Conservation (phyloP, 2,329 filamentous ascomycete species). For the Neofusicoccum parvum region DNA sequence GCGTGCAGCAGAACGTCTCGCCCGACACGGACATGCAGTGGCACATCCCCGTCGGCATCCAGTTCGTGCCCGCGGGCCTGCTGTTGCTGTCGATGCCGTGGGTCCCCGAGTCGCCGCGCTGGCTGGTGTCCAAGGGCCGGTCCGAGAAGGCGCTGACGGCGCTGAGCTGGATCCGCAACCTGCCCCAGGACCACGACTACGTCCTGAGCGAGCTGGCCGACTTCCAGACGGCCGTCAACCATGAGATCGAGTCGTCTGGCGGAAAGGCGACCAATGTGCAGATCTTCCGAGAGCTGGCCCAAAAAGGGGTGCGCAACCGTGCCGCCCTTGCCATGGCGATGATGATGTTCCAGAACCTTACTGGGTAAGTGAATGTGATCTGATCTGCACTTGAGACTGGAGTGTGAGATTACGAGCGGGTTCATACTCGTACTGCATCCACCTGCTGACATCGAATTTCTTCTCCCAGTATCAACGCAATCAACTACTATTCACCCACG, state of each 20-base stretch:
- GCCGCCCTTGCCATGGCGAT: conserved; percentile 64
- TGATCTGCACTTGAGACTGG: too few relatives aligned
- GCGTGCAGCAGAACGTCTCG: conserved; percentile 54
- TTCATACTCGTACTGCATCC: too few relatives aligned
- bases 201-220: conserved; percentile 39
- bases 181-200: conserved; percentile 43
- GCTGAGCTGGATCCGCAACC: conserved; percentile 59
- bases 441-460: not conserved
- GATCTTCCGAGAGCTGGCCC: conserved; percentile 35
- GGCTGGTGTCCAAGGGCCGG: conserved; percentile 66
- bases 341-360: conserved; percentile 74
- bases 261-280: conserved; percentile 47
- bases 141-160: conserved; percentile 65
- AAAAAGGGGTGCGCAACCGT: conserved; percentile 57
- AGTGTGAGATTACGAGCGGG: too few relatives aligned
- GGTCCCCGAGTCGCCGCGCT: conserved; percentile 68
- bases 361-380: conserved; percentile 45
- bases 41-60: conserved; percentile 62
- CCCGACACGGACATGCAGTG: not conserved
- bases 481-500: conserved; percentile 67
- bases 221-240: conserved; percentile 43
- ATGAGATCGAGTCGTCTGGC: conserved; percentile 60
- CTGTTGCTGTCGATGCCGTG: conserved; percentile 63
- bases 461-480: conserved; percentile 35
- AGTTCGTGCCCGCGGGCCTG: conserved; percentile 64